phyloP scores from a whole-genome alignment of 208 protist genomes.

The Trypanosoma rangeli region DNA sequence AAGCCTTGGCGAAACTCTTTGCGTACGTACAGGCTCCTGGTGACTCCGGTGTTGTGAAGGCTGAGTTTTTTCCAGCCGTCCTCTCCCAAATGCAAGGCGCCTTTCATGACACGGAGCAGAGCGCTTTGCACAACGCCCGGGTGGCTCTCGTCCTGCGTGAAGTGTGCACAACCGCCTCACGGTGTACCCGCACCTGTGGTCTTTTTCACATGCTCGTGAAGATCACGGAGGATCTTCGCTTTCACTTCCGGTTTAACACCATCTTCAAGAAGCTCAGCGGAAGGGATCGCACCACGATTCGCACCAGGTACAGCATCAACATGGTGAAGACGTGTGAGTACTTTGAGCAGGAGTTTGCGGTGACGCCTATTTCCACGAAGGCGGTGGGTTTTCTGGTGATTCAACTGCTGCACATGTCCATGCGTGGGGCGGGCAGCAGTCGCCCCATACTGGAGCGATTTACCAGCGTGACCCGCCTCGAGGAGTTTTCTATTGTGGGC shows the following conservation, averaged over 20 bases:
- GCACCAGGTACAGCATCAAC: constrained; percentile 54
- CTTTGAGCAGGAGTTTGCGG: constrained; percentile 78
- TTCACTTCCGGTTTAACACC: constrained; percentile 82
- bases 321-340: constrained; percentile 86
- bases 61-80: constrained; percentile 71
- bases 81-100: constrained; percentile 88
- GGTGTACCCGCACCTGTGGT: constrained; percentile 68
- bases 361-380: constrained; percentile 64
- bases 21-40: constrained; percentile 62
- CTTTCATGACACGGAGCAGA: constrained; percentile 46
- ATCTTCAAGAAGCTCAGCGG: constrained; percentile 69
- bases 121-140: constrained; percentile 59
- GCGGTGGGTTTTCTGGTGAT: constrained; percentile 80
- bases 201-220: constrained; percentile 72
- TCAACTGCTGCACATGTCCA: constrained; percentile 71
- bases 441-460: constrained; percentile 72
- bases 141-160: constrained; percentile 71
- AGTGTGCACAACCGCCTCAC: constrained; percentile 56
- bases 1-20: constrained; percentile 63
- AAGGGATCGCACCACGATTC: constrained; percentile 71
- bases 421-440: constrained; percentile 39
- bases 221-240: constrained; percentile 79
- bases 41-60: constrained; percentile 44
- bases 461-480: constrained; percentile 44
- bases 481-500: constrained; percentile 67